These are phyloP conservation scores for Trichoderma gracile DNA, from an alignment of 2,329 filamentous ascomycete genomes.

Conservation along the genomic window DNA sequence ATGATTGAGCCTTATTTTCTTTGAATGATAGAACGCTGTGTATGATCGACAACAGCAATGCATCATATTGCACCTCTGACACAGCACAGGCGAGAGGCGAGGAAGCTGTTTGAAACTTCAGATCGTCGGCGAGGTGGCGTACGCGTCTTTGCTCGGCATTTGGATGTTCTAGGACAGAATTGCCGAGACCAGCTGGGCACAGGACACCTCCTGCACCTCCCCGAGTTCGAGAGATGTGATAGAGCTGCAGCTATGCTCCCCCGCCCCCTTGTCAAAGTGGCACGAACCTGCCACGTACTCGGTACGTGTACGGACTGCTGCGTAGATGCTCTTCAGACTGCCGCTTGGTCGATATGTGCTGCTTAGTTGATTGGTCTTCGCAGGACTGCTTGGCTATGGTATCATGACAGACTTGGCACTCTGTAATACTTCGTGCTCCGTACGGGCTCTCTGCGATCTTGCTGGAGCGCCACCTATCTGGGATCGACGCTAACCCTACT, in stretches of 20 bases:
- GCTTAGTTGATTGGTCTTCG: neutral
- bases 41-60: neutral
- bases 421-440: neutral
- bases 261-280: neutral
- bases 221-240: neutral
- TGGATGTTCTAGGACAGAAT: neutral
- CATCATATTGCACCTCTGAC: neutral
- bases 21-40: neutral
- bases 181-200: neutral
- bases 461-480: slow-evolving; percentile 8
- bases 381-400: neutral
- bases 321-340: neutral
- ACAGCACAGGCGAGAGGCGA: neutral
- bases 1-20: neutral
- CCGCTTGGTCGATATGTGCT: neutral
- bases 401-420: neutral
- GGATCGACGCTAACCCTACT: slow-evolving; percentile 18
- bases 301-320: neutral
- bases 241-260: neutral
- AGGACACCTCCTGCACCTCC: neutral
- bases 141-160: neutral
- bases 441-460: slow-evolving; percentile 1
- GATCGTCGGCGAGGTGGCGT: neutral
- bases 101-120: neutral
- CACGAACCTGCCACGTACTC: neutral